Evolutionary conservation across 139 green algal species (phyloP).

Genomic region (Coccomyxa sp.): DNA sequence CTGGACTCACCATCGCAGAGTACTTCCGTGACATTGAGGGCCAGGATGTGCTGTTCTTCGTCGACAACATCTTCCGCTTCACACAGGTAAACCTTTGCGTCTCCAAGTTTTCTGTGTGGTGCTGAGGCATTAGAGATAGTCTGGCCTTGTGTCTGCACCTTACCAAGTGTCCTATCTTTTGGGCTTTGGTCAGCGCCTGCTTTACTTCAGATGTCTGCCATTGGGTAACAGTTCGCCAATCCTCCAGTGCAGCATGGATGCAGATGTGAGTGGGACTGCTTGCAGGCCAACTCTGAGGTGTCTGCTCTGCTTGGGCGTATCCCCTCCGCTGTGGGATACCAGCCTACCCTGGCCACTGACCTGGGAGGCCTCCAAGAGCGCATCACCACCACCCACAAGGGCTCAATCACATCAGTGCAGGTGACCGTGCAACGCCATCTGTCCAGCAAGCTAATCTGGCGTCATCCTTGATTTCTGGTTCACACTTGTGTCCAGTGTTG

Average conservation of each 20-base stretch:
- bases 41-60: constrained; percentile 99
- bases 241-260: too few species aligned
- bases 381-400: constrained; percentile 98
- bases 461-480: too few species aligned
- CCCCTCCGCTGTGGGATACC: constrained; percentile 98
- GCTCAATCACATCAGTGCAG: constrained; percentile 98
- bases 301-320: constrained; percentile 98
- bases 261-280: background rate
- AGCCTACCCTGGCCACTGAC: constrained; percentile 98
- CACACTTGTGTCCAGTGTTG: background rate
- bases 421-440: too few species aligned
- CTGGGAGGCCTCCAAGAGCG: constrained; percentile 96
- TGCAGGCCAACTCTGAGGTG: constrained; percentile 97
- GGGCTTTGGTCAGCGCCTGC: too few species aligned
- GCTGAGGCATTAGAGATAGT: too few species aligned
- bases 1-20: constrained; percentile 95
- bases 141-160: too few species aligned
- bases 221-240: too few species aligned
- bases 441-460: too few species aligned
- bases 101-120: too few species aligned
- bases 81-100: constrained; percentile 84
- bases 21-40: constrained; percentile 99
- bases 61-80: constrained; percentile 99
- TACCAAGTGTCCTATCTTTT: too few species aligned
- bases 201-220: too few species aligned